These are phyloP conservation scores for Vachellia pachyceras DNA, from an alignment of 306 rosid species.

Conservation along the genomic window DNA sequence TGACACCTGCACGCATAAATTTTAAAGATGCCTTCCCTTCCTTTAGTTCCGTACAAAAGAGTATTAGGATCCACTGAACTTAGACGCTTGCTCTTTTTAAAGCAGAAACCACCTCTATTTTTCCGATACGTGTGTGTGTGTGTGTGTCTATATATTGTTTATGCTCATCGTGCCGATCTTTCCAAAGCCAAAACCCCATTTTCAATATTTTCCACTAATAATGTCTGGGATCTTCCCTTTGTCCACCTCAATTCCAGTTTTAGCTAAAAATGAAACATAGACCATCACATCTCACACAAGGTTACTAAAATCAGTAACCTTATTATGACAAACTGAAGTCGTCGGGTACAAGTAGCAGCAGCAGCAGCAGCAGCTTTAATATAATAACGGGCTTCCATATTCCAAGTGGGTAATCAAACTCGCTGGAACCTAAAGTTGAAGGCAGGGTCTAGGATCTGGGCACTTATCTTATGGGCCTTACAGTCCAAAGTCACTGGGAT, in stretches of 20 bases:
- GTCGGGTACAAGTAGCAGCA: neutral
- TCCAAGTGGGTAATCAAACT: too few relatives aligned
- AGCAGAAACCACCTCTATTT: neutral
- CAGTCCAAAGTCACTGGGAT: neutral
- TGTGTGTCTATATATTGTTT: too few relatives aligned
- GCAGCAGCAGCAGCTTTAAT: neutral
- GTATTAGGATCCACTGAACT: constrained; percentile 24
- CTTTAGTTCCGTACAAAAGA: neutral
- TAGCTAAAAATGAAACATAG: too few relatives aligned
- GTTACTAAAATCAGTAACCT: neutral
- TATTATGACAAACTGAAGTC: neutral
- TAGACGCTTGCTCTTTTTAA: neutral
- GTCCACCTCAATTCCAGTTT: too few relatives aligned
- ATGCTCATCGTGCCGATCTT: too few relatives aligned
- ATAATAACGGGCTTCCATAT: neutral
- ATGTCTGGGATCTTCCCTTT: neutral
- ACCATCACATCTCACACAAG: neutral
- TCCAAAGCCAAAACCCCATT: neutral
- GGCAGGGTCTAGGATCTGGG: neutral
- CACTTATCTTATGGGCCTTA: neutral
- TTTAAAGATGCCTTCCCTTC: neutral
- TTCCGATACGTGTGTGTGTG: neutral
- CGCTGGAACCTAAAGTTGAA: neutral
- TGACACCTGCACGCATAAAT: constrained; percentile 12
- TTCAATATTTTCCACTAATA: neutral